These are phyloP conservation scores for Atkinsonella texensis DNA, from an alignment of 2,329 filamentous ascomycete species.

Conservation along the genomic window DNA sequence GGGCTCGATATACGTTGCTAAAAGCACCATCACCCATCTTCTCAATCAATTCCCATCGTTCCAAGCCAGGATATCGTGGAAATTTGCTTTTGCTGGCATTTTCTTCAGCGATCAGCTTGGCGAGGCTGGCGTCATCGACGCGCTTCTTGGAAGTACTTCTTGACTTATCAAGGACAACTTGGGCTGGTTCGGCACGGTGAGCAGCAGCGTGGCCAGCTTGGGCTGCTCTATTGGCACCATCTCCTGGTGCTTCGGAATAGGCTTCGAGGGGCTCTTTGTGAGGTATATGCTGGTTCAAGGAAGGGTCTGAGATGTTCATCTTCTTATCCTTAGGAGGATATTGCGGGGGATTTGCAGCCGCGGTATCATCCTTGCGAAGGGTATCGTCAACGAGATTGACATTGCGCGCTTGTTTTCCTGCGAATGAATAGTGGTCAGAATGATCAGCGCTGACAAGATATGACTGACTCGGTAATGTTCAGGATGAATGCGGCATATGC, in stretches of 20 bases:
- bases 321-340: slow-evolving; percentile 42
- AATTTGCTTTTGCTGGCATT: slow-evolving; percentile 76
- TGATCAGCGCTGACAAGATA: neutral
- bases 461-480: neutral
- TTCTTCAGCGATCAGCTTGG: slow-evolving; percentile 84
- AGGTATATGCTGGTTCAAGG: slow-evolving; percentile 20
- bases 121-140: slow-evolving; percentile 57
- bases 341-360: slow-evolving; percentile 36
- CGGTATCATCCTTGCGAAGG: slow-evolving; percentile 39
- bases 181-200: slow-evolving; percentile 48
- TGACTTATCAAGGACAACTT: slow-evolving; percentile 30
- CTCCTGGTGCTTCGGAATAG: slow-evolving; percentile 49
- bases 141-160: slow-evolving; percentile 17
- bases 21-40: slow-evolving; percentile 99
- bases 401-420: slow-evolving; percentile 77
- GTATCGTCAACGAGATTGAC: slow-evolving; percentile 40
- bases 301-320: slow-evolving; percentile 37
- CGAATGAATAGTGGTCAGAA: neutral
- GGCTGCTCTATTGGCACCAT: slow-evolving; percentile 53
- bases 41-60: slow-evolving; percentile 69
- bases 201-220: slow-evolving; percentile 56
- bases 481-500: neutral
- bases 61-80: slow-evolving; percentile 42
- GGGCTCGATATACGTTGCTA: slow-evolving; percentile 93
- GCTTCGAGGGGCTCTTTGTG: slow-evolving; percentile 41